Conservation (phyloP, 441 rosid genomes). For the Croton setiger region DNA sequence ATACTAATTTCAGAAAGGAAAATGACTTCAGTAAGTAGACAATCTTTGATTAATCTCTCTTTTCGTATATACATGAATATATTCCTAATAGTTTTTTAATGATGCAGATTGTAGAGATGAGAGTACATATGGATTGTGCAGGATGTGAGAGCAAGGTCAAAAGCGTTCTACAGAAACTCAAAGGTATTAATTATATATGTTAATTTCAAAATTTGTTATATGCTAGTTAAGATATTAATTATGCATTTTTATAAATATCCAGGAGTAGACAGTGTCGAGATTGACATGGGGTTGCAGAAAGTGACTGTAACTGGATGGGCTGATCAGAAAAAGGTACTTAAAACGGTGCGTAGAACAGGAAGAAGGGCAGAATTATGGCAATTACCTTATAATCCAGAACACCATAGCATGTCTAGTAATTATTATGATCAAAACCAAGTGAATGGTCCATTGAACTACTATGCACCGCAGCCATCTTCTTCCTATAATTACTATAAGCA, state of each 20-base stretch:
- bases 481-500: conserved; percentile 82
- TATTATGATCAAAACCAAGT: conserved; percentile 51
- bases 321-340: conserved; percentile 68
- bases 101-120: conserved; percentile 43
- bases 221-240: not conserved
- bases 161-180: conserved; percentile 40
- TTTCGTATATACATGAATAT: no score
- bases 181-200: conserved; percentile 31
- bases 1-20: conserved; percentile 5
- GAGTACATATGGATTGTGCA: conserved; percentile 58
- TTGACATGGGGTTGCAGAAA: conserved; percentile 63
- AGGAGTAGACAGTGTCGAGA: conserved; percentile 72
- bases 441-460: conserved; percentile 49
- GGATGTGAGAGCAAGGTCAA: conserved; percentile 57
- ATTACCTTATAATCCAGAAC: conserved; percentile 55
- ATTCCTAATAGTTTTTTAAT: not conserved
- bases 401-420: conserved; percentile 17
- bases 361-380: conserved; percentile 86
- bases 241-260: conserved; percentile 1
- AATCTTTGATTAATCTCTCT: no score
- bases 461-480: conserved; percentile 57
- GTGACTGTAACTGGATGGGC: conserved; percentile 76
- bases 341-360: conserved; percentile 60
- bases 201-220: no score
- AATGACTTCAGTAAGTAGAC: conserved; percentile 8